phyloP scores from a whole-genome alignment of 768 basidiomycete genomes.

The Ramaria rubella region DNA sequence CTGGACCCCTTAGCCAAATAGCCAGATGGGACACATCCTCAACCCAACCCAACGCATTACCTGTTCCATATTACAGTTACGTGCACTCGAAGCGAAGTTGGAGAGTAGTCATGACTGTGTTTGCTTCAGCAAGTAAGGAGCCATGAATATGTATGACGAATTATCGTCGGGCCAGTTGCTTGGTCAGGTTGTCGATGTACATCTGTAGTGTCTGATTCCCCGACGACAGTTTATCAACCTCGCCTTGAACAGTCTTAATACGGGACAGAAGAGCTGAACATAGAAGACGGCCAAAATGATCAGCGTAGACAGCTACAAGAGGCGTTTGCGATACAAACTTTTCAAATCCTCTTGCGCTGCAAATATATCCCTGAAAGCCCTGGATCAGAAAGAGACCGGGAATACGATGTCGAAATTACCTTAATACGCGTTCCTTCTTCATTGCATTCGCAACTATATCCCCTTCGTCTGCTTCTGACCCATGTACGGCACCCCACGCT shows the following conservation, averaged over 20 bases:
- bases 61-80: too few relatives aligned
- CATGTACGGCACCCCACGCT: conserved; percentile 41
- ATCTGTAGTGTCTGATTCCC: conserved; percentile 79
- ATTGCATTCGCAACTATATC: conserved; percentile 74
- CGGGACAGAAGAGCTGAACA: conserved; percentile 55
- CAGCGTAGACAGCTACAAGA: background rate
- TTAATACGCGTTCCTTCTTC: conserved; percentile 69
- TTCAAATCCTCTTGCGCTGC: conserved; percentile 72
- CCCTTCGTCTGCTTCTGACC: conserved; percentile 35
- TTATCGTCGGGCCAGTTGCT: conserved; percentile 78
- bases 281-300: background rate
- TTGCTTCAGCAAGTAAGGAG: too few relatives aligned
- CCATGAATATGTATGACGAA: background rate
- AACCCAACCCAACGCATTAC: too few relatives aligned
- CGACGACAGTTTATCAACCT: conserved; percentile 73
- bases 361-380: conserved; percentile 53
- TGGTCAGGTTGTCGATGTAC: conserved; percentile 85
- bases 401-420: conserved; percentile 39
- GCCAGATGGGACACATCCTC: too few relatives aligned
- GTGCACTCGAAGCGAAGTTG: too few relatives aligned
- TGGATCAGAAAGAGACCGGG: background rate
- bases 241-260: conserved; percentile 63
- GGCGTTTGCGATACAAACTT: conserved; percentile 37
- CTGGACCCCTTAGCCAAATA: too few relatives aligned
- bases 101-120: too few relatives aligned